These are phyloP conservation scores for Pyrenophora teres DNA, from an alignment of 2,329 filamentous ascomycete genomes.

Conservation along the genomic window DNA sequence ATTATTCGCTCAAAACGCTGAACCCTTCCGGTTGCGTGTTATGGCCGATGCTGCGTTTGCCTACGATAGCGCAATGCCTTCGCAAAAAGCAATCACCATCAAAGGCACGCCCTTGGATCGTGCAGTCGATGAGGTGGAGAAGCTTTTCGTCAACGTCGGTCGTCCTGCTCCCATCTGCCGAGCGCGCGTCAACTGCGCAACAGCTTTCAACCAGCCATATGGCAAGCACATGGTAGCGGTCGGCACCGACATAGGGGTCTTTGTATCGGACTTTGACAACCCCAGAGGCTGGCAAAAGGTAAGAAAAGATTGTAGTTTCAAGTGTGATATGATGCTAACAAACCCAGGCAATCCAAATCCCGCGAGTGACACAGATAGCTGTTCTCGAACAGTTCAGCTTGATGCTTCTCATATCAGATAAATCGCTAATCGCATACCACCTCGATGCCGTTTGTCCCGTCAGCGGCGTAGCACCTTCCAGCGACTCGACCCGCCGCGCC, in stretches of 20 bases:
- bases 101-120: conserved; percentile 89
- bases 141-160: conserved; percentile 67
- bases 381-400: conserved; percentile 95
- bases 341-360: conserved; percentile 72
- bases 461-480: conserved; percentile 61
- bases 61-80: conserved; percentile 66
- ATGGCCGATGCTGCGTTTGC: conserved; percentile 91
- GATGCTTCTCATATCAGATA: conserved; percentile 89
- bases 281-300: conserved; percentile 90
- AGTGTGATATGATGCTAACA: conserved; percentile 31
- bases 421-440: conserved; percentile 89
- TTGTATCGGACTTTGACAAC: conserved; percentile 83
- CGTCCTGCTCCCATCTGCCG: conserved; percentile 79
- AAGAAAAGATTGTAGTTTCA: conserved; percentile 44
- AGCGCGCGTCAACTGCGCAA: conserved; percentile 88
- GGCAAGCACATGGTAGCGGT: conserved; percentile 89
- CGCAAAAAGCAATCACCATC: conserved; percentile 72
- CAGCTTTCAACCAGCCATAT: conserved; percentile 79
- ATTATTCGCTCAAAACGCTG: conserved; percentile 87
- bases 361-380: conserved; percentile 85
- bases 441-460: conserved; percentile 76
- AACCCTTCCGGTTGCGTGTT: conserved; percentile 89
- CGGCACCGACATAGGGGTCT: conserved; percentile 94
- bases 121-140: conserved; percentile 86
- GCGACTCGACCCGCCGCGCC: conserved; percentile 79